A percentile compares a stretch with the other conserved stretches of the same genome.
Conservation (phyloP, 768 basidiomycete species). For the Thelephora aurantiotincta region DNA sequence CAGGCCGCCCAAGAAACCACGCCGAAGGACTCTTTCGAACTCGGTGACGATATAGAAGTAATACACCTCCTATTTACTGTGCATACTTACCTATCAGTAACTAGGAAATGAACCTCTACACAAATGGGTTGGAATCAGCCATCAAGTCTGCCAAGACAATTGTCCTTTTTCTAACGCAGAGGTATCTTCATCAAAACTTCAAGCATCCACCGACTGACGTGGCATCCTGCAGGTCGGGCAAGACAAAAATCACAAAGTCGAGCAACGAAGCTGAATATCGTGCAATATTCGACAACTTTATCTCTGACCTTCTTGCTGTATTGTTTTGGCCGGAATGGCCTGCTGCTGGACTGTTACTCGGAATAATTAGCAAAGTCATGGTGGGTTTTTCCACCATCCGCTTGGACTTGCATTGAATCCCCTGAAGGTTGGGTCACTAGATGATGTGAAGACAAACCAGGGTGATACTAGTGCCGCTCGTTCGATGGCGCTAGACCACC, state of each 20-base stretch:
- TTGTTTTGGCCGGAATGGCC: constrained; percentile 98
- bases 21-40: constrained; percentile 31
- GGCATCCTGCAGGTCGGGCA: constrained; percentile 47
- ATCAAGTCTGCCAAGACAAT: constrained; percentile 79
- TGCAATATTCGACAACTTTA: constrained; percentile 80
- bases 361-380: constrained; percentile 76
- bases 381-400: constrained; percentile 24
- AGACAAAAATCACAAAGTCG: constrained; percentile 77
- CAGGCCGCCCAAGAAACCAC: constrained; percentile 51
- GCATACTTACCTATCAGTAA: background rate
- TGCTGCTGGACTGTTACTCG: constrained; percentile 70
- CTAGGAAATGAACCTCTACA: constrained; percentile 61
- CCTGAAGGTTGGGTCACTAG: constrained; percentile 60
- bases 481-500: constrained; percentile 81
- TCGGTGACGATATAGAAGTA: constrained; percentile 53
- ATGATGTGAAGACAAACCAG: constrained; percentile 60
- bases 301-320: constrained; percentile 77
- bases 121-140: constrained; percentile 64
- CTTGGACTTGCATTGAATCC: background rate
- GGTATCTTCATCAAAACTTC: constrained; percentile 6
- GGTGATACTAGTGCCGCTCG: constrained; percentile 77
- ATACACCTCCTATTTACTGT: background rate
- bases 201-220: background rate
- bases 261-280: constrained; percentile 92
- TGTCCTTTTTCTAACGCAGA: constrained; percentile 20